Conservation (phyloP, 371 early-diverging fungal genomes). For the Phascolomyces articulosus region DNA sequence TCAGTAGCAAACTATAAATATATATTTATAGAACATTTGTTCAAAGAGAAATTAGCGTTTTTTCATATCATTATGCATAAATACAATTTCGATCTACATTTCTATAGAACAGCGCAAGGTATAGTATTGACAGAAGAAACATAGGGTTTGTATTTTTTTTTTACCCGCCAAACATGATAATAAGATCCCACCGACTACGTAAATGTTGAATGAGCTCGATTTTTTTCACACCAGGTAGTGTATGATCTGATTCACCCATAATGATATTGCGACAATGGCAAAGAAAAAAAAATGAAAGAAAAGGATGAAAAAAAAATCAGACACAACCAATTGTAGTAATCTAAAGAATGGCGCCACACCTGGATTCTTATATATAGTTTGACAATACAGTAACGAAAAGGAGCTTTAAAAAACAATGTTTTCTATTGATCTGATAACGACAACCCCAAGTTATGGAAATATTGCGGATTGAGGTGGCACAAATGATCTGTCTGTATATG, state of each 20-base stretch:
- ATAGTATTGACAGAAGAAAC: no score
- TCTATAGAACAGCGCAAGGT: no score
- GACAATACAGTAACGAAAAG: neutral
- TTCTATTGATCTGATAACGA: neutral
- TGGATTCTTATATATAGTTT: neutral
- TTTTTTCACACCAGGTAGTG: neutral
- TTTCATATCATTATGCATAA: no score
- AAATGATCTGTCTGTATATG: neutral
- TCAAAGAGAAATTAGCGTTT: no score
- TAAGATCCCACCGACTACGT: neutral
- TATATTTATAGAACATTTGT: neutral
- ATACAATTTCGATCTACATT: no score
- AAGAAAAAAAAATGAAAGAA: neutral
- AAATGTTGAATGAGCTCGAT: slow-evolving; percentile 4
- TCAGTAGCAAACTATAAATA: neutral
- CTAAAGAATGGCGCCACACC: neutral
- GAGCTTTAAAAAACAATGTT: neutral
- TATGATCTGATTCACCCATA: neutral
- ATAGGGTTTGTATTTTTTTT: no score
- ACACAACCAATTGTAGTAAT: neutral
- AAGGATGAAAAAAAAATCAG: neutral
- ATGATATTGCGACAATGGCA: neutral
- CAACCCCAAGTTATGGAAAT: neutral
- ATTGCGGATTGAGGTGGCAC: neutral
- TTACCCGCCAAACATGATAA: slow-evolving; percentile 2